Conservation (phyloP, 1,139 yeast species). For the Candida sp. region DNA sequence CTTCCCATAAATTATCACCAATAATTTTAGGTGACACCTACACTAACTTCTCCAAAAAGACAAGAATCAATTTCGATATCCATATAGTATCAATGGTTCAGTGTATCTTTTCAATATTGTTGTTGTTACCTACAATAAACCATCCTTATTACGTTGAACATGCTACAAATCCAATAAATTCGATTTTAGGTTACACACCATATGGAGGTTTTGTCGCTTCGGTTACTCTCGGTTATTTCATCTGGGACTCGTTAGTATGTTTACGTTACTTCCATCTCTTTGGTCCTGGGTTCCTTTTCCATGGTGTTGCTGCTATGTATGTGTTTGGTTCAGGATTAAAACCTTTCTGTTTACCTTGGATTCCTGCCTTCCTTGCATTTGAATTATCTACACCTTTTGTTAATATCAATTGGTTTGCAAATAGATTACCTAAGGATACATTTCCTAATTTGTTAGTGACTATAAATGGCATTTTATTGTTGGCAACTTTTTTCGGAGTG, state of each 20-base stretch:
- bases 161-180: conserved; percentile 32
- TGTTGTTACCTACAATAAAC: conserved; percentile 59
- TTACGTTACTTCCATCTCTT: conserved; percentile 56
- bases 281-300: conserved; percentile 82
- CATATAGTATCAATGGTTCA: conserved; percentile 90
- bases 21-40: conserved; percentile 45
- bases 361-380: conserved; percentile 80
- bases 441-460: conserved; percentile 50
- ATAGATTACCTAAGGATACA: conserved; percentile 65
- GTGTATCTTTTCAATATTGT: conserved; percentile 52
- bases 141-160: conserved; percentile 46
- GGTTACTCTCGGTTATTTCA: conserved; percentile 78
- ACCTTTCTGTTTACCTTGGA: conserved; percentile 66
- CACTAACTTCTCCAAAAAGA: conserved; percentile 40
- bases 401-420: conserved; percentile 87
- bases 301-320: conserved; percentile 77
- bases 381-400: conserved; percentile 94
- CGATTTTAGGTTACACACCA: conserved; percentile 67
- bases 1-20: conserved; percentile 36
- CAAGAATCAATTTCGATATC: conserved; percentile 73
- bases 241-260: conserved; percentile 87
- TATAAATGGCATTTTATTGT: conserved; percentile 67
- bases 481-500: conserved; percentile 68
- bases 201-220: conserved; percentile 72
- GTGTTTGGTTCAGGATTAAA: conserved; percentile 59